A percentile compares a stretch with the other conserved stretches of the same genome.
phyloP scores from a whole-genome alignment of 2,329 filamentous ascomycete species.

The Penicillium sclerotiorum region DNA sequence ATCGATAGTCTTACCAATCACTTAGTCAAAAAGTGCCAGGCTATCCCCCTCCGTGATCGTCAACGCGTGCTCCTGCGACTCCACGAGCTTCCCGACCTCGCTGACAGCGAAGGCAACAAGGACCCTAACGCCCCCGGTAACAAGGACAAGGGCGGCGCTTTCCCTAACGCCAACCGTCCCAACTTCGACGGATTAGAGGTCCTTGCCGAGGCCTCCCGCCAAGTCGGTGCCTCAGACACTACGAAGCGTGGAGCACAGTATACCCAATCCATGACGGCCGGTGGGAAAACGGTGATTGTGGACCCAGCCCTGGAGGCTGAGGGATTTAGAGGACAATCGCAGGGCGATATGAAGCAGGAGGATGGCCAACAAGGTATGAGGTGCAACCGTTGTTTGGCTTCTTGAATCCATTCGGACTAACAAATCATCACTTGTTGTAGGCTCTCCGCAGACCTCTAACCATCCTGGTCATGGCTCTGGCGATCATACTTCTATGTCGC shows the following conservation, averaged over 20 bases:
- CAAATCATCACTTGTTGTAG: conserved; percentile 23
- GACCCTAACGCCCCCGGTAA: conserved; percentile 40
- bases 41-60: conserved; percentile 72
- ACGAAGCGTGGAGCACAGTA: conserved; percentile 45
- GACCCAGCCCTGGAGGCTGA: conserved; percentile 47
- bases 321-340: conserved; percentile 35
- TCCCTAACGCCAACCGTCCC: conserved; percentile 47
- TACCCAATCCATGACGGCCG: conserved; percentile 44
- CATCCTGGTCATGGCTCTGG: conserved; percentile 34
- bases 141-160: conserved; percentile 31
- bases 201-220: conserved; percentile 82
- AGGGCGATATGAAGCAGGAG: conserved; percentile 1
- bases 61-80: conserved; percentile 74
- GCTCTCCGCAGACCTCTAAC: conserved; percentile 33
- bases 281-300: conserved; percentile 46
- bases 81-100: conserved; percentile 66
- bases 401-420: too few relatives aligned
- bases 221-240: conserved; percentile 62
- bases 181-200: conserved; percentile 83
- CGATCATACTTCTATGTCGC: conserved; percentile 39
- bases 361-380: conserved; percentile 1
- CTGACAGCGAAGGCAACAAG: conserved; percentile 41
- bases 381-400: too few relatives aligned
- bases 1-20: conserved; percentile 81
- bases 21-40: conserved; percentile 83